Base-by-base conservation (phyloP, 257 asterid species). In the Nicotiana sylvestris region DNA sequence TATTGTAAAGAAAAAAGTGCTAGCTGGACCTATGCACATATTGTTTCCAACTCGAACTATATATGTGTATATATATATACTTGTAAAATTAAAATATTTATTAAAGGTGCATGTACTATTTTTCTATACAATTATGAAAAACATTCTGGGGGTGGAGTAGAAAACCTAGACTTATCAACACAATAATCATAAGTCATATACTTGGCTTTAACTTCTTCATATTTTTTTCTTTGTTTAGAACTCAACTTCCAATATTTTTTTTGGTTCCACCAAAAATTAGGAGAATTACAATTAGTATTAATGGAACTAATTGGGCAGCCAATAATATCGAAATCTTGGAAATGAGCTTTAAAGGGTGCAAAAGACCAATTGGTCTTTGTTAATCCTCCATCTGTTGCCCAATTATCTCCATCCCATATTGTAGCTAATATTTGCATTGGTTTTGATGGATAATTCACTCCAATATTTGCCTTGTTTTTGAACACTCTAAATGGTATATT, bases 381-480 rank as follows among this genome's bases (percentile, higher is more conserved):
- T 43, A 5, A 66, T 13, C 93, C 93, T n/a, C 97, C 96, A 55
- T 89, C 92, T 1, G 96, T 91, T 5, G 94, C 96, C 97, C 96
- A 93, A 43, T 68, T 43, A 3, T 78, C 87, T 21, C 91, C 95
- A 35, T 88, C 60, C 97, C 97, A 93, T 7, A 93, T 16, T 81
- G 90, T 95, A 2, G 81, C 90, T 9, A 81, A 58, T 12, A 95
- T 32, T 3, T 82, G 87, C 98, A 93, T 90, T 3, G 94, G 82
- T 68, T 93, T 85, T 11, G 81, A 72, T 35, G 76, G 27, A 8
- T 93, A 94, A 85, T 87, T 93, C 11, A 5, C 83, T 2, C 96
- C 93, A 0, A 85, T 49, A 0, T 62, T 70, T 57, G 67, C 12
- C 27, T 72, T 76, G 92, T 93, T 92, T 82, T 86, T 89, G 90